Base-by-base conservation (phyloP, 1,284 basidiomycete genomes). In the Neonothopanus nambi region DNA sequence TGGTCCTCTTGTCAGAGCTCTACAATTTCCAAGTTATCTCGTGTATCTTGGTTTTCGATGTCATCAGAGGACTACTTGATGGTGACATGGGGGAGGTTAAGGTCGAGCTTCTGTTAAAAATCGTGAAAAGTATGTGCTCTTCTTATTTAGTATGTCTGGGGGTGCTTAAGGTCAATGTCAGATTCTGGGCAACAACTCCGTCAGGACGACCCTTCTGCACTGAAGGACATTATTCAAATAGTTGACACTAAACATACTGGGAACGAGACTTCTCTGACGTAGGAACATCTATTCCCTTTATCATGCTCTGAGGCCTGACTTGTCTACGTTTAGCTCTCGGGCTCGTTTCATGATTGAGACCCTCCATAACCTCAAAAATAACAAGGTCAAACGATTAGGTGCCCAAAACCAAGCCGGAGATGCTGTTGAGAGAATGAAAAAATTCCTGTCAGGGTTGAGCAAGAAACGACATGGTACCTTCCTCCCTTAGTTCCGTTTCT, bases 21-120 rank as follows among this genome's bases (percentile, higher is more conserved):
- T 98, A 98, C 76, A 98, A 98, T 67, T 92, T 98, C 64, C 91
- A 93, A 68, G 91, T 98, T 21, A 81, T 98, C 42, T 93, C 93
- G 1, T 92, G 87, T 55, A 77, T 89, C 3, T 78, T 99, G 17
- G 74, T 98, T 40, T 98, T 95, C 70, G 96, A 98, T 66, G 69
- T 98, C 46, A 87, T 99, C 59, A 85, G 91, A 3, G 78, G 81
- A 7, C 80, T 98, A 53, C 77, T 99, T 43, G 76, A 83, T 5
- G 75, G 75, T 24, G 73, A 81, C 6, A 67, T 95, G 54, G 78
- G 78, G 0, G 95, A 98, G 68, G 81, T 89, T 47, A 81, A 85
- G 44, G 89, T 98, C 3, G 97, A 99, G 68, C 74, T 96, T 0
- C 62, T 99, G 51, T 78, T 98, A 53, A 95, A 93, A 68, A 78